Percentiles rank a stretch among this genome's conserved stretches.
Conservation (phyloP, 257 asterid genomes). For the Forsythia viridissima region DNA sequence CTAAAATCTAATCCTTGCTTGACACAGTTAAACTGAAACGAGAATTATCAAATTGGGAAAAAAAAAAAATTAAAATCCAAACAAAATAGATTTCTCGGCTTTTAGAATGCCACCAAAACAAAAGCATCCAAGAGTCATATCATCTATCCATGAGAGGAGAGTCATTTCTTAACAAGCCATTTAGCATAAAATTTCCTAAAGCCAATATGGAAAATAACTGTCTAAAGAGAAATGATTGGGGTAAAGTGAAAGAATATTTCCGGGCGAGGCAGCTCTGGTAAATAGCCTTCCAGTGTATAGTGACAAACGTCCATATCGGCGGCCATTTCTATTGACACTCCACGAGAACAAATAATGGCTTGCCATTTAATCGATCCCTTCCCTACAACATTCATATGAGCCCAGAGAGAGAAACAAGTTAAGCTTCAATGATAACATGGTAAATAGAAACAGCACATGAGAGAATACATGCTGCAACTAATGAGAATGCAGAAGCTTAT, state of each 20-base stretch:
- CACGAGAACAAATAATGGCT: constrained; percentile 72
- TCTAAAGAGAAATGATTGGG: constrained; percentile 7
- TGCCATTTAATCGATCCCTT: constrained; percentile 62
- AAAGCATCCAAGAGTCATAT: constrained; percentile 3
- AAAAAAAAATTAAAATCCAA: background rate
- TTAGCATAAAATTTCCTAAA: background rate
- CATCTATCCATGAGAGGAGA: background rate
- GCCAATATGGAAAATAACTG: background rate
- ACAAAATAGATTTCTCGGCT: background rate
- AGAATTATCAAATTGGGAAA: background rate
- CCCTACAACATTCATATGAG: constrained; percentile 43
- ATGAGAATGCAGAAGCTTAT: background rate
- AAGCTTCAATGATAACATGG: background rate
- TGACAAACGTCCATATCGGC: background rate
- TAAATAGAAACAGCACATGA: background rate
- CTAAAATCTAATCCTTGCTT: background rate
- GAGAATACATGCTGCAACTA: background rate
- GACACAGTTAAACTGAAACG: background rate
- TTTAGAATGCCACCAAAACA: background rate
- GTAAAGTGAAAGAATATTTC: background rate
- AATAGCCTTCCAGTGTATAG: constrained; percentile 25
- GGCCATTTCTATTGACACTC: constrained; percentile 49
- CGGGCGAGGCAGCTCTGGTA: background rate
- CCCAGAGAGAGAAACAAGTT: background rate
- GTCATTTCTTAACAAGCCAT: background rate